phyloP scores from a whole-genome alignment of 495 filamentous ascomycete species.

The Pseudoneurospora amorphoporcata region DNA sequence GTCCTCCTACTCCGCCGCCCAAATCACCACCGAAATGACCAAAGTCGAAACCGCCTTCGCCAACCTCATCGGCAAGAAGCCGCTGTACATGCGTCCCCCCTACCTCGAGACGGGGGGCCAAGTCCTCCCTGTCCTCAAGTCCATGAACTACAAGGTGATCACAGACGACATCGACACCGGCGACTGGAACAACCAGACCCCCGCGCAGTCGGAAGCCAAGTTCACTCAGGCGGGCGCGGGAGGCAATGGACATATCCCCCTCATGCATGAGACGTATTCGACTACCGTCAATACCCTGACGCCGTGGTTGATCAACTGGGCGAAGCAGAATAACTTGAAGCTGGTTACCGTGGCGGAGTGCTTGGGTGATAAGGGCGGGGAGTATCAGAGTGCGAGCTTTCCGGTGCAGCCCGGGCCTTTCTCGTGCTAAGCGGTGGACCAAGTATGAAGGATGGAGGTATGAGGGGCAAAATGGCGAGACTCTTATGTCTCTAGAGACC shows the following conservation, averaged over 20 bases:
- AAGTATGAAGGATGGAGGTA: not conserved
- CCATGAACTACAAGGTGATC: slow-evolving; percentile 43
- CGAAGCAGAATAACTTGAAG: slow-evolving; percentile 38
- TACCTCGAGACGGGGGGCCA: slow-evolving; percentile 39
- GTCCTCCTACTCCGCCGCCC: slow-evolving; percentile 26
- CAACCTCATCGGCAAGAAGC: slow-evolving; percentile 43
- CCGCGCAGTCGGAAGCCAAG: slow-evolving; percentile 30
- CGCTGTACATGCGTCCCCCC: slow-evolving; percentile 44
- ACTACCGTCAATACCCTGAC: slow-evolving; percentile 37
- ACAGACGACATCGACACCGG: slow-evolving; percentile 43
- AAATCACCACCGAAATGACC: slow-evolving; percentile 39
- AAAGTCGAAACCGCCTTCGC: slow-evolving; percentile 40
- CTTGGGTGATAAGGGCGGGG: slow-evolving; percentile 34
- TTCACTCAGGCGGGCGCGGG: slow-evolving; percentile 35
- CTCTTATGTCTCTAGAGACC: not conserved
- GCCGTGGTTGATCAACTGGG: slow-evolving; percentile 45
- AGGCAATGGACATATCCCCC: slow-evolving; percentile 42
- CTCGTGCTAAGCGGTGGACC: slow-evolving; percentile 6
- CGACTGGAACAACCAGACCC: slow-evolving; percentile 42
- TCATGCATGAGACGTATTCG: slow-evolving; percentile 46
- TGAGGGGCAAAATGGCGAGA: not conserved
- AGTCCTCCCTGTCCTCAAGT: slow-evolving; percentile 32
- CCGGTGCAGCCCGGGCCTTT: slow-evolving; percentile 15
- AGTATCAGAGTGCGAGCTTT: slow-evolving; percentile 34
- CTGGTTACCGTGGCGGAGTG: slow-evolving; percentile 48